Conservation (phyloP, 2,329 filamentous ascomycete species). For the Blumeriella jaapii region DNA sequence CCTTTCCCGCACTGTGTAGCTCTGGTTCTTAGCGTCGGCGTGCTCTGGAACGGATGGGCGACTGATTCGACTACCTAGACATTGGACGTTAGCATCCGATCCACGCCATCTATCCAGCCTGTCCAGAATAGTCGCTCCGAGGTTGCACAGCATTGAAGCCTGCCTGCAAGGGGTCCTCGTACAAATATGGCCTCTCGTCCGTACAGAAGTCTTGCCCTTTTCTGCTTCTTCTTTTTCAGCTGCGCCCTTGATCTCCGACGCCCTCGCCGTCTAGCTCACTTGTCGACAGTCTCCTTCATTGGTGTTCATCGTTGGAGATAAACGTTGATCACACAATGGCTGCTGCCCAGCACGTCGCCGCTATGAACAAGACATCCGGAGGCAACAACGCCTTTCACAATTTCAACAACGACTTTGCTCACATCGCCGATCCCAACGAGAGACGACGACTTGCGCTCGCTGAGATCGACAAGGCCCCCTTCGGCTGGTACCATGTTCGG, state of each 20-base stretch:
- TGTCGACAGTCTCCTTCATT: constrained; percentile 1
- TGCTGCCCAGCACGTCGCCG: not conserved
- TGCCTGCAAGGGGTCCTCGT: not conserved
- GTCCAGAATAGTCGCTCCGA: not conserved
- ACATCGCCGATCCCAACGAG: constrained; percentile 51
- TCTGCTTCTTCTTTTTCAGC: not conserved
- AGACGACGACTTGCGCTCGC: constrained; percentile 67
- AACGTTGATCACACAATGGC: constrained; percentile 3
- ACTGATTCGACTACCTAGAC: not conserved
- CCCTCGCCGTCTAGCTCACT: not conserved
- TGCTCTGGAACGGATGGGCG: not conserved
- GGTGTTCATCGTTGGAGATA: not conserved
- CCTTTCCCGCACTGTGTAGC: constrained; percentile 1
- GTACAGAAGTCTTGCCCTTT: too few relatives aligned
- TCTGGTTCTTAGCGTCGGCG: constrained; percentile 7
- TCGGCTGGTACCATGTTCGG: constrained; percentile 75
- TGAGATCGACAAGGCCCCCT: constrained; percentile 71
- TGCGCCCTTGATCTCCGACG: not conserved
- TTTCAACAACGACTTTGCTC: constrained; percentile 63
- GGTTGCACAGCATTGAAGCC: not conserved
- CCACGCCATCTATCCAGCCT: not conserved
- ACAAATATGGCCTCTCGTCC: constrained; percentile 1
- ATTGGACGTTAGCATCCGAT: not conserved
- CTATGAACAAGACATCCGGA: constrained; percentile 37
- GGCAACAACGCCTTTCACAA: constrained; percentile 65